Base-by-base conservation (phyloP, 805 yeast species). In the Cyberlindnera subsufficiens region DNA sequence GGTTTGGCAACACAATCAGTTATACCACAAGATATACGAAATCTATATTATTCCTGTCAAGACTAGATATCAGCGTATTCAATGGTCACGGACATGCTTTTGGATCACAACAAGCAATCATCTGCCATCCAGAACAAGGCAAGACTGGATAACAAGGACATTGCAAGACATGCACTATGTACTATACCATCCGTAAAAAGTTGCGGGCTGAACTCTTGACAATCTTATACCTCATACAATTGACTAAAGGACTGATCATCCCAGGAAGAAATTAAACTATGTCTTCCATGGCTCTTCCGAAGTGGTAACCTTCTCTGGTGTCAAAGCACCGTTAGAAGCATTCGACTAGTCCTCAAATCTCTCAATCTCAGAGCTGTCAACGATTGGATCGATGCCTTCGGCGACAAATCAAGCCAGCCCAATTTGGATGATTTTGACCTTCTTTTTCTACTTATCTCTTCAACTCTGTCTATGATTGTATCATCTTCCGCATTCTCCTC, bases 11-110 rank as follows among this genome's bases (percentile, higher is more conserved):
- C 60, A 46, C 74, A 76, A 35, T 74, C 77, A 18, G 65, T 58
- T 81, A 76, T 76, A 0, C 80, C 80, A 42, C 71, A 63, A n/a
- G 63, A 57, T 7, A 70, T 45, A 45, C 79, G 75, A 39, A 63
- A 61, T 40, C 64, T 37, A 75, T 56, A 45, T 76, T 81, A 46
- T 76, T 80, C 1, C 72, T 69, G 8, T 76, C 78, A 11, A 75
- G 80, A 47, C 75, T 83, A 0, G 98, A 98, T 1, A 98, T 91
- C 40, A 93, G 68, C 1, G 99, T 22, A 22, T 1, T 98, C 98
- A 29, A 91, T 96, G 45, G 93, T 91, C 15, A 89, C 95, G 0
- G 98, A 98, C 6, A 91, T 80, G n/a, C n/a, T n/a, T n/a, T n/a
- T n/a, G n/a, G n/a, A n/a, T n/a, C n/a, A n/a, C n/a, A n/a, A n/a